These are phyloP conservation scores for Elsinoe batatas DNA, from an alignment of 2,329 filamentous ascomycete genomes.

Conservation along the genomic window DNA sequence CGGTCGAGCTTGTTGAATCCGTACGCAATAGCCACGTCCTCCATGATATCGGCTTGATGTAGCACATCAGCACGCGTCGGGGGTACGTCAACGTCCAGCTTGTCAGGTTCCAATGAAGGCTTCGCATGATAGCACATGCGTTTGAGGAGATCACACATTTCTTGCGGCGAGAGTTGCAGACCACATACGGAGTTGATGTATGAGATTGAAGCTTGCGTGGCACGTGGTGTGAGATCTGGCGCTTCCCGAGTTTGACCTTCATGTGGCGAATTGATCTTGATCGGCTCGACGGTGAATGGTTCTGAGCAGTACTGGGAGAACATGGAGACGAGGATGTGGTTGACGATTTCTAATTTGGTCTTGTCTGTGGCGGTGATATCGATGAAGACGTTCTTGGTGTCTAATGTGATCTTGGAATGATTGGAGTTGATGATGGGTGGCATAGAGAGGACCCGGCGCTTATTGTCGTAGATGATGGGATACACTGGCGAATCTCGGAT, in stretches of 20 bases:
- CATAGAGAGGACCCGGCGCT: slow-evolving; percentile 78
- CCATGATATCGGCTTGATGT: slow-evolving; percentile 97
- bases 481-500: slow-evolving; percentile 90
- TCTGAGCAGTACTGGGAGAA: slow-evolving; percentile 87
- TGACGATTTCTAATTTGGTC: slow-evolving; percentile 93
- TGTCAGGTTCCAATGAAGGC: slow-evolving; percentile 57
- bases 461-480: slow-evolving; percentile 87
- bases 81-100: slow-evolving; percentile 69
- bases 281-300: slow-evolving; percentile 84
- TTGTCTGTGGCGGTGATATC: slow-evolving; percentile 93
- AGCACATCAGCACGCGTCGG: slow-evolving; percentile 88
- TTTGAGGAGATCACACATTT: slow-evolving; percentile 68
- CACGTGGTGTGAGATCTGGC: slow-evolving; percentile 67
- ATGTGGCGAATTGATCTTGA: slow-evolving; percentile 86
- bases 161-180: slow-evolving; percentile 60
- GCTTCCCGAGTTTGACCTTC: slow-evolving; percentile 74
- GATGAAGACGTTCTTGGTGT: slow-evolving; percentile 91
- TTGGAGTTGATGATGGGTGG: slow-evolving; percentile 97
- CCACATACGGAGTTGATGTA: slow-evolving; percentile 94
- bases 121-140: slow-evolving; percentile 83
- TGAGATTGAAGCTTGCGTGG: slow-evolving; percentile 72
- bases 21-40: slow-evolving; percentile 92
- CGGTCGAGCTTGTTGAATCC: slow-evolving; percentile 94
- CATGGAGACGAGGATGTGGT: slow-evolving; percentile 94
- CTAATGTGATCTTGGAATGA: slow-evolving; percentile 86